Evolutionary conservation across 768 basidiomycete species (phyloP).

Genomic region (Chalciporus pseudorubinellus): DNA sequence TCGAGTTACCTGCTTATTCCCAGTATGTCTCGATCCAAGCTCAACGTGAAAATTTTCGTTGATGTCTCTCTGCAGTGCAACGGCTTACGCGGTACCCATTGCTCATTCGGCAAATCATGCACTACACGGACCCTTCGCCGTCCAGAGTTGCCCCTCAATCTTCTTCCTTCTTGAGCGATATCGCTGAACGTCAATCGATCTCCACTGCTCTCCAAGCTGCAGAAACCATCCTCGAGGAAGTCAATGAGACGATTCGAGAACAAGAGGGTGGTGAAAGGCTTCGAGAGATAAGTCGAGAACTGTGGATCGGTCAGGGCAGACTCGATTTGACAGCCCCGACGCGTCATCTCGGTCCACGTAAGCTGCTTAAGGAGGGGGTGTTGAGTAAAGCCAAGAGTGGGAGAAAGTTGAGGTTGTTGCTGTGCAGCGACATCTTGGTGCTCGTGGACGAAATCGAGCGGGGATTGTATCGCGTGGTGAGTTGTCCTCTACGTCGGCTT

Average conservation of each 20-base stretch:
- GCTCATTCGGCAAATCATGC: conserved; percentile 79
- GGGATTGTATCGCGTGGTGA: conserved; percentile 80
- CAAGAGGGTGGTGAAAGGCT: conserved; percentile 82
- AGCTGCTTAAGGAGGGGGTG: conserved; percentile 74
- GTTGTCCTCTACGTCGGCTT: conserved; percentile 16
- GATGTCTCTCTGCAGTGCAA: conserved; percentile 64
- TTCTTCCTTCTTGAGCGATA: conserved; percentile 9
- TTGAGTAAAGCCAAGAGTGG: conserved; percentile 84
- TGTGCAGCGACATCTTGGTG: conserved; percentile 90
- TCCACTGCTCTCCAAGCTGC: conserved; percentile 55
- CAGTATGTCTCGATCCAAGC: conserved; percentile 47
- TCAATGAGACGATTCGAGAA: conserved; percentile 87
- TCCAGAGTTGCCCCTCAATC: background rate
- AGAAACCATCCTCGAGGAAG: conserved; percentile 70
- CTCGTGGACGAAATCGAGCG: conserved; percentile 71
- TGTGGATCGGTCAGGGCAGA: conserved; percentile 87
- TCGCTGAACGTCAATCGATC: conserved; percentile 56
- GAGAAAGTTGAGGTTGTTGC: conserved; percentile 67
- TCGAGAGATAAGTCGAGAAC: conserved; percentile 64
- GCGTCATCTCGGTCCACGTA: conserved; percentile 76
- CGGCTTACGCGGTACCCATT: conserved; percentile 93
- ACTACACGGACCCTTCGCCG: conserved; percentile 64
- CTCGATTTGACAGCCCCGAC: conserved; percentile 92
- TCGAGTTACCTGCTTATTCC: conserved; percentile 92
- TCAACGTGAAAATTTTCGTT: background rate